phyloP scores from a whole-genome alignment of 2,329 filamentous ascomycete species.

The Parastagonospora nodorum region DNA sequence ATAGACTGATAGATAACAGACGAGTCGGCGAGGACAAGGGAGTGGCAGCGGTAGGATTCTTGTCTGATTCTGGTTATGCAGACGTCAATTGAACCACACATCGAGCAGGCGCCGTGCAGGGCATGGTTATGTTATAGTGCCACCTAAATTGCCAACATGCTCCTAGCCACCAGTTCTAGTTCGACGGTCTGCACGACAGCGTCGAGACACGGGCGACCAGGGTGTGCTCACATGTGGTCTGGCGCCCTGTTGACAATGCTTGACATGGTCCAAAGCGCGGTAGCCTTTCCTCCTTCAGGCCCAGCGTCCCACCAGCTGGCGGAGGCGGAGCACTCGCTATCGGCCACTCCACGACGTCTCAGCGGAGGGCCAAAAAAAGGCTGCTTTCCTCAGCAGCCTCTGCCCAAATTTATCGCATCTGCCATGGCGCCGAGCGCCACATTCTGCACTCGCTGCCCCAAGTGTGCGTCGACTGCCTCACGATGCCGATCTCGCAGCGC shows the following conservation, averaged over 20 bases:
- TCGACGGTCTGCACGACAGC: slow-evolving; percentile 7
- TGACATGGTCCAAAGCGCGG: slow-evolving; percentile 3
- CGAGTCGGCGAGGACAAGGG: neutral
- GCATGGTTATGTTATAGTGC: slow-evolving; percentile 12
- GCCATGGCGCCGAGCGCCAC: slow-evolving; percentile 5
- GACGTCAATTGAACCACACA: neutral
- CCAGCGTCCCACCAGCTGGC: slow-evolving; percentile 1
- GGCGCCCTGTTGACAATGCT: slow-evolving; percentile 7
- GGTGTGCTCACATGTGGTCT: slow-evolving; percentile 6
- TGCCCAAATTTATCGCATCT: slow-evolving; percentile 5
- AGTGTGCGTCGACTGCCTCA: neutral
- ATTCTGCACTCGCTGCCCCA: slow-evolving; percentile 3
- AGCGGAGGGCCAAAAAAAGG: neutral
- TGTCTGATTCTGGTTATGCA: neutral
- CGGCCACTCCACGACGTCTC: slow-evolving; percentile 11
- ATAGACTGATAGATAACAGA: neutral
- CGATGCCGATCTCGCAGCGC: neutral
- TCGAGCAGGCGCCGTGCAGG: neutral
- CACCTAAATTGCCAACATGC: slow-evolving; percentile 6
- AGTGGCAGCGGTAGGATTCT: neutral
- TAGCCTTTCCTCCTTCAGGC: slow-evolving; percentile 7
- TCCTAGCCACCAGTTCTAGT: slow-evolving; percentile 3
- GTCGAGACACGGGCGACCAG: slow-evolving; percentile 15
- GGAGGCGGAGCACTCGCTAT: slow-evolving; percentile 1
- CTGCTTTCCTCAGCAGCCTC: slow-evolving; percentile 14